phyloP scores from a whole-genome alignment of 139 green algal genomes.

The Picochlorum costavermella region DNA sequence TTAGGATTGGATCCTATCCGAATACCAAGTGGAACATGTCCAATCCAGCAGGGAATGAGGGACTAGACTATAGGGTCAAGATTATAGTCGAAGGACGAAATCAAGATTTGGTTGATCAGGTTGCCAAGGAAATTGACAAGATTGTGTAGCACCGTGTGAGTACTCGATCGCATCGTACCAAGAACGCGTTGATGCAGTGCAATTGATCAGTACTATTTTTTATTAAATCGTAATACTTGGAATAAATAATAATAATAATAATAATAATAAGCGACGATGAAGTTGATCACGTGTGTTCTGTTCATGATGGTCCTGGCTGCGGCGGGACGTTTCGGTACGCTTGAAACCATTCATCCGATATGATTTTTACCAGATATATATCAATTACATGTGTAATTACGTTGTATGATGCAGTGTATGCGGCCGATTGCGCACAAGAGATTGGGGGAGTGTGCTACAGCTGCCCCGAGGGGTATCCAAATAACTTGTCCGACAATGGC shows the following conservation, averaged over 20 bases:
- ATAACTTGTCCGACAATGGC: not conserved
- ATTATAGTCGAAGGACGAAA: constrained; percentile 24
- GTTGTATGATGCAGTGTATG: not conserved
- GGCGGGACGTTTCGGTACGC: not conserved
- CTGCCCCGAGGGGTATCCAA: not conserved
- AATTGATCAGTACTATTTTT: too few species aligned
- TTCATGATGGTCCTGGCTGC: not conserved
- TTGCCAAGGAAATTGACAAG: constrained; percentile 7
- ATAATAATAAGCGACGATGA: not conserved
- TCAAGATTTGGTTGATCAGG: constrained; percentile 5
- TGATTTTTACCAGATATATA: not conserved
- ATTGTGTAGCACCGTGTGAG: too few species aligned
- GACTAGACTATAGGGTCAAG: constrained; percentile 12
- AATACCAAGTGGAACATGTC: constrained; percentile 19
- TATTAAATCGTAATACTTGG: too few species aligned
- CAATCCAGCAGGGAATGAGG: constrained; percentile 2
- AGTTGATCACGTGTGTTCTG: not conserved
- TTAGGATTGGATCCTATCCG: constrained; percentile 45
- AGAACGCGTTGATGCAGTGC: too few species aligned
- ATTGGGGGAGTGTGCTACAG: not conserved
- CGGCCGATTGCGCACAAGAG: not conserved
- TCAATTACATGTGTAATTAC: not conserved
- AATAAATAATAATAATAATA: too few species aligned
- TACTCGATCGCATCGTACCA: too few species aligned
- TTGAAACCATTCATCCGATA: not conserved